Base-by-base conservation (phyloP, 345 rosid species). In the Populus tremula region DNA sequence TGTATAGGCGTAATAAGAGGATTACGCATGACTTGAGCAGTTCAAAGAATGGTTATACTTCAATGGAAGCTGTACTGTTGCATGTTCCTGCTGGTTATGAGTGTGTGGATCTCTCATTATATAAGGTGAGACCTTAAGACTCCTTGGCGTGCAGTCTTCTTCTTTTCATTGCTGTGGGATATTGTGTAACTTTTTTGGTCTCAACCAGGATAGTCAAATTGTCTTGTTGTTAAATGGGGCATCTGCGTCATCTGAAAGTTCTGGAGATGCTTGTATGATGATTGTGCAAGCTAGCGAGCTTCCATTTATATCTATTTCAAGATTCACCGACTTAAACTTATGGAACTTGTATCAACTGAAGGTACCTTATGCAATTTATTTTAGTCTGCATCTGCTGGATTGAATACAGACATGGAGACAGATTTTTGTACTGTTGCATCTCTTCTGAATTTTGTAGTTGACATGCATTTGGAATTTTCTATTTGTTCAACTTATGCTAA, bases 221-320 rank as follows among this genome's bases (percentile, higher is more conserved):
- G 97, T 92, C 75, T 59, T 94, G 68, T 67, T 94, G 69, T 71
- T 94, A 77, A 90, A 94, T 66, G 87, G 81, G 83, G 79, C 81
- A 72, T 79, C 81, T 69, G 70, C 35, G 33, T 75, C 81, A 70
- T 76, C 90, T 39, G 92, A 92, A 80, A 84, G 85, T 81, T 77
- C 88, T n/a, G 98, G 91, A 84, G 89, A 89, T 81, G 96, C 94
- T 27, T 89, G 90, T 84, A 82, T 94, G 90, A 90, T 92, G 96
- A 86, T 91, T 81, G 61, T 91, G 78, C 88, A 86, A 85, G 88
- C 88, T 82, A 75, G 82, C 64, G 86, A 92, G 75, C 96, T 94
- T 69, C 90, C 96, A 67, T 94, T 94, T 77, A 76, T 82, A 39
- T 68, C 89, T 49, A 79, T 91, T 81, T 80, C 93, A 49, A 84